phyloP scores from a whole-genome alignment of 208 protist genomes.

The Herpetomonas samuelpessoai region DNA sequence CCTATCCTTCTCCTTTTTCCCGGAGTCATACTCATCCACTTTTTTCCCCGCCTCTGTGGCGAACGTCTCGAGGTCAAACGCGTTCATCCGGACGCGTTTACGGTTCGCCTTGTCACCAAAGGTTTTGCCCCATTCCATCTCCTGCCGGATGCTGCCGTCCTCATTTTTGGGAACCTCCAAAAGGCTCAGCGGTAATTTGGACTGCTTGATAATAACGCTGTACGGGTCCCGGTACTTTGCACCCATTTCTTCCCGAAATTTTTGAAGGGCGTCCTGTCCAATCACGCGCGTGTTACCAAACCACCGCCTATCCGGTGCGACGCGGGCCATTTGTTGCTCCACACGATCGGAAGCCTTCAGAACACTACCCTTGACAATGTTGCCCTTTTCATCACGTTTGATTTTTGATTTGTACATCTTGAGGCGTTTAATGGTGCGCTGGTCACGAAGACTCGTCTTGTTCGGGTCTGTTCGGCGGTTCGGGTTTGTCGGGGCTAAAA shows the following conservation, averaged over 20 bases:
- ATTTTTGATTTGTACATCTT: slow-evolving; percentile 92
- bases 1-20: slow-evolving; percentile 43
- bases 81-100: slow-evolving; percentile 82
- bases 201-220: slow-evolving; percentile 95
- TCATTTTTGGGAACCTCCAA: slow-evolving; percentile 82
- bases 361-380: slow-evolving; percentile 91
- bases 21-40: slow-evolving; percentile 45
- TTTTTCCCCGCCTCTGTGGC: slow-evolving; percentile 44
- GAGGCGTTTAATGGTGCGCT: slow-evolving; percentile 82
- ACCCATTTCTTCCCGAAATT: slow-evolving; percentile 96
- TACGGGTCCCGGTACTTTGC: slow-evolving; percentile 97
- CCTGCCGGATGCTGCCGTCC: slow-evolving; percentile 89
- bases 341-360: slow-evolving; percentile 82
- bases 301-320: slow-evolving; percentile 96
- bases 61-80: slow-evolving; percentile 52
- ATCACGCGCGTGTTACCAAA: slow-evolving; percentile 98
- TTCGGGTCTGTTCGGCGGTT: slow-evolving; percentile 72
- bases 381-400: slow-evolving; percentile 88
- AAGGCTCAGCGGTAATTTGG: slow-evolving; percentile 97
- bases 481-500: slow-evolving; percentile 85
- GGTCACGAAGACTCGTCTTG: slow-evolving; percentile 81
- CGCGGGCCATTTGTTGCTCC: slow-evolving; percentile 87
- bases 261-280: slow-evolving; percentile 95
- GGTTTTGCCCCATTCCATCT: slow-evolving; percentile 95
- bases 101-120: slow-evolving; percentile 96